Conservation (phyloP, 2,329 filamentous ascomycete species). For the Aspergillus fumigatus region DNA sequence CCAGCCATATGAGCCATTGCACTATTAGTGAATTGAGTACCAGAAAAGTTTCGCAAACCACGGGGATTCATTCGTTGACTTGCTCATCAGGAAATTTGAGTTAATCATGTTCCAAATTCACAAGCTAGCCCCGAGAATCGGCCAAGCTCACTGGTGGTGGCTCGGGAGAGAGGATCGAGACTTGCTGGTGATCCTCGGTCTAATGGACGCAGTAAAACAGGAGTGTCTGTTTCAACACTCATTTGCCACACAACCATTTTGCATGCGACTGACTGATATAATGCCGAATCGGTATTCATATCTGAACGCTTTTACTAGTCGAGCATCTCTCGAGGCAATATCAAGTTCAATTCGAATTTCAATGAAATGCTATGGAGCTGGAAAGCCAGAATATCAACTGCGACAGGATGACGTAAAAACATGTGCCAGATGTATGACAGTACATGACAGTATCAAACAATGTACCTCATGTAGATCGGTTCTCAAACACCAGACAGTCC, state of each 20-base stretch:
- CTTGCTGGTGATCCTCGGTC: slow-evolving; percentile 34
- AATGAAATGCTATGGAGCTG: background rate
- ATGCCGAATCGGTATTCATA: background rate
- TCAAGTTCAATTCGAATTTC: background rate
- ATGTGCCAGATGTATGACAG: slow-evolving; percentile 9
- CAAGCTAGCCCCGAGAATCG: slow-evolving; percentile 25
- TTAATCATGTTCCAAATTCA: slow-evolving; percentile 19
- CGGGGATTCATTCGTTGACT: slow-evolving; percentile 6
- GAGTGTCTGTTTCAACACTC: background rate
- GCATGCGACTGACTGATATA: background rate
- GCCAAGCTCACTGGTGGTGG: slow-evolving; percentile 22
- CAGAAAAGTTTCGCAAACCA: background rate
- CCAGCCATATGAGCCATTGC: slow-evolving; percentile 17
- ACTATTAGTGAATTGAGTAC: background rate
- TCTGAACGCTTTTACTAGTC: background rate
- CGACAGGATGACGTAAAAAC: slow-evolving; percentile 11
- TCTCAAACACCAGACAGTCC: background rate
- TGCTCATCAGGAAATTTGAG: background rate
- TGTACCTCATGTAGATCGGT: background rate
- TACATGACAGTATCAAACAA: slow-evolving; percentile 12
- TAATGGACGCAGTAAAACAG: slow-evolving; percentile 23
- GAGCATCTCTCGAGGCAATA: background rate
- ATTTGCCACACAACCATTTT: background rate
- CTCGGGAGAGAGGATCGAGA: slow-evolving; percentile 37
- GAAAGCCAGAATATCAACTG: background rate